A percentile compares a stretch with the other conserved stretches of the same genome.
phyloP scores from a whole-genome alignment of 2,329 filamentous ascomycete genomes.

The Claviceps pusilla region DNA sequence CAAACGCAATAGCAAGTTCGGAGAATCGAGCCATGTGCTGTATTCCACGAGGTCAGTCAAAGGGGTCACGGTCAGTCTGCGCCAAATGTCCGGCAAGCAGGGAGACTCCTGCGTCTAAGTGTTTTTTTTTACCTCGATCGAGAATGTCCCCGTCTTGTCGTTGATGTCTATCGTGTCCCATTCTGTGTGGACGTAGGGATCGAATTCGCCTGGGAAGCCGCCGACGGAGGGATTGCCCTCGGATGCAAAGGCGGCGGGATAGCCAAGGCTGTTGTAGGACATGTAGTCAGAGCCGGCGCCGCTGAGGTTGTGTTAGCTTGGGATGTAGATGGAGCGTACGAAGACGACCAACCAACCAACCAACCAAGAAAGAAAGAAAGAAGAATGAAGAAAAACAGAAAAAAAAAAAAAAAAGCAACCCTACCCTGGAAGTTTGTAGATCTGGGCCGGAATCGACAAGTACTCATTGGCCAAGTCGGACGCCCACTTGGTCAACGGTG shows the following conservation, averaged over 20 bases:
- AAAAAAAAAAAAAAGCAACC: constrained; percentile 3
- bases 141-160: constrained; percentile 23
- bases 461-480: constrained; percentile 21
- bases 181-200: constrained; percentile 22
- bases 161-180: constrained; percentile 24
- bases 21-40: constrained; percentile 27
- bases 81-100: too few relatives aligned
- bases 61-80: too few relatives aligned
- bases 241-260: constrained; percentile 22
- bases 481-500: constrained; percentile 21
- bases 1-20: constrained; percentile 24
- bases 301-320: constrained; percentile 7
- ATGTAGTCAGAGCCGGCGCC: constrained; percentile 26
- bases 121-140: constrained; percentile 16
- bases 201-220: constrained; percentile 19
- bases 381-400: neutral
- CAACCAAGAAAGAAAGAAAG: too few relatives aligned
- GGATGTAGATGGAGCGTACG: neutral
- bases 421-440: constrained; percentile 18
- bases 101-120: too few relatives aligned
- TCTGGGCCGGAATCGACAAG: constrained; percentile 19
- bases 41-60: neutral
- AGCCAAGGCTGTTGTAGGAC: constrained; percentile 25
- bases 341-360: too few relatives aligned
- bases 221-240: constrained; percentile 21